Evolutionary conservation across 805 yeast species (phyloP).

Genomic region (Wickerhamomyces mucosus): DNA sequence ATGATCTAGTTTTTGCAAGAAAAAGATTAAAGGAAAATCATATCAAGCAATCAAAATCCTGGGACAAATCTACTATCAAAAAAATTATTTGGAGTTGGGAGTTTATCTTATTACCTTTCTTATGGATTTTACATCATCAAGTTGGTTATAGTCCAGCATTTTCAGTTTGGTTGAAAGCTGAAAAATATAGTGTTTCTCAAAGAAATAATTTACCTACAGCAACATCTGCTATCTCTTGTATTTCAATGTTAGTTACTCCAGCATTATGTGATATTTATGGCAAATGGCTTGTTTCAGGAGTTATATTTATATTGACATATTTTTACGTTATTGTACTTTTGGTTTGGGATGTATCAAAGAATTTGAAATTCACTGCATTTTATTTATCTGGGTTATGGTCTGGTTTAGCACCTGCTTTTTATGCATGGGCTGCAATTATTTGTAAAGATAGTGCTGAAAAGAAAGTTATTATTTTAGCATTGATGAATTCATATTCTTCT

Average conservation of each 20-base stretch:
- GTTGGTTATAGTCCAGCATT: too few relatives aligned
- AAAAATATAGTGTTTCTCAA: constrained; percentile 2
- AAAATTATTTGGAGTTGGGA: constrained; percentile 13
- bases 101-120: constrained; percentile 1
- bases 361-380: constrained; percentile 2
- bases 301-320: background rate
- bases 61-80: constrained; percentile 18
- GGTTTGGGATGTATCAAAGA: too few relatives aligned
- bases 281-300: constrained; percentile 1
- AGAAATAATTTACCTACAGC: constrained; percentile 6
- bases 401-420: constrained; percentile 5
- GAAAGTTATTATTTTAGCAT: constrained; percentile 6
- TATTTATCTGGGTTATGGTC: constrained; percentile 1
- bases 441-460: constrained; percentile 8
- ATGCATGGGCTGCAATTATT: constrained; percentile 7
- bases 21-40: too few relatives aligned
- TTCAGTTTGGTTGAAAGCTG: constrained; percentile 1
- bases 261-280: constrained; percentile 3
- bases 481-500: constrained; percentile 7
- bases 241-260: constrained; percentile 1
- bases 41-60: background rate
- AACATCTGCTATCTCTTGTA: constrained; percentile 1
- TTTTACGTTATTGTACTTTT: too few relatives aligned
- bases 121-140: constrained; percentile 4
- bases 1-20: too few relatives aligned